A percentile compares a stretch with the other conserved stretches of the same genome.
These are phyloP conservation scores for Aspergillus nomiae DNA, from an alignment of 2,329 filamentous ascomycete genomes.

Conservation along the genomic window DNA sequence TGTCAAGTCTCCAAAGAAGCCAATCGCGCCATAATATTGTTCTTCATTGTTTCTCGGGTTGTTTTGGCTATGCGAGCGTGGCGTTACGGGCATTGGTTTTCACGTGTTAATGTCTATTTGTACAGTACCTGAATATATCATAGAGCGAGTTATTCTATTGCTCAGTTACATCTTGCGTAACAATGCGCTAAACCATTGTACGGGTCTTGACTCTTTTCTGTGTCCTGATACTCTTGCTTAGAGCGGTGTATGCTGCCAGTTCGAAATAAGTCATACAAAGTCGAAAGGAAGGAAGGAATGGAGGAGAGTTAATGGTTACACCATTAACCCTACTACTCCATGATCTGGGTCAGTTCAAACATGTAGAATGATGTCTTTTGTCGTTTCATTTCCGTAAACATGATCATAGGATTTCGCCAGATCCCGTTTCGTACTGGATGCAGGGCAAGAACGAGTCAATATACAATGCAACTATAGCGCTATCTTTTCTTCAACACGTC, in stretches of 20 bases:
- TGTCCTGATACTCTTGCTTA: neutral
- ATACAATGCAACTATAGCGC: neutral
- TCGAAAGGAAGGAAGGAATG: neutral
- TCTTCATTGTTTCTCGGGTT: neutral
- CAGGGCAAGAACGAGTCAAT: neutral
- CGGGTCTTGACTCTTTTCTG: neutral
- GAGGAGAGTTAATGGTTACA: neutral
- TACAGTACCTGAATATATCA: conserved; percentile 3
- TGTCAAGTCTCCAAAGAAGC: conserved; percentile 59
- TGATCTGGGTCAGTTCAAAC: neutral
- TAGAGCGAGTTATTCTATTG: neutral
- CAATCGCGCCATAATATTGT: conserved; percentile 15
- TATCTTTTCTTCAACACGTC: neutral
- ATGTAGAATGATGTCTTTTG: neutral
- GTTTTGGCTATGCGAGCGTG: conserved; percentile 15
- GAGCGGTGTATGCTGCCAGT: neutral
- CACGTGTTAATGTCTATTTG: conserved; percentile 3
- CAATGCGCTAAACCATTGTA: neutral
- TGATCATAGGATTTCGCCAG: neutral
- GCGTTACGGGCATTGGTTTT: conserved; percentile 16
- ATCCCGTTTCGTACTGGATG: neutral
- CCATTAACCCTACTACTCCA: neutral
- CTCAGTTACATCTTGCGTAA: neutral
- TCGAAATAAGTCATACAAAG: neutral
- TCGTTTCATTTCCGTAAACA: neutral